Percentiles rank a stretch among this genome's conserved stretches.
phyloP scores from a whole-genome alignment of 495 filamentous ascomycete species.

The Penicillium antarcticum region DNA sequence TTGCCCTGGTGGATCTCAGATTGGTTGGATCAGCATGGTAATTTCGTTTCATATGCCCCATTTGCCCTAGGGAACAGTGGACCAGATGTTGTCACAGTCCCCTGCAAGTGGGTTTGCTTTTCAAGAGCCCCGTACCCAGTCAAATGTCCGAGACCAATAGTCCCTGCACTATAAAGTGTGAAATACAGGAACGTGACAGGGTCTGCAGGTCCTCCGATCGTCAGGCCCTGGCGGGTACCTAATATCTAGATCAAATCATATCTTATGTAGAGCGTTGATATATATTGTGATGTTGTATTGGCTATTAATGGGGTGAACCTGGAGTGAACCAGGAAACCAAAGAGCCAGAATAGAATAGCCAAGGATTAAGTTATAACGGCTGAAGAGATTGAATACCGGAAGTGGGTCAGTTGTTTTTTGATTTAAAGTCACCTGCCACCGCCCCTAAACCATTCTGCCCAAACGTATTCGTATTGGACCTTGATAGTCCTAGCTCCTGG shows the following conservation, averaged over 20 bases:
- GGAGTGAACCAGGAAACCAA: no score
- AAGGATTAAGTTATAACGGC: background rate
- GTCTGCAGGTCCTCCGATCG: slow-evolving; percentile 7
- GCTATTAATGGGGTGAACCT: no score
- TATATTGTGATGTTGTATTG: background rate
- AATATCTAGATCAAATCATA: no score
- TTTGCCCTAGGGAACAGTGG: no score
- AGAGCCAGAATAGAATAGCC: background rate
- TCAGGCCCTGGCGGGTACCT: background rate
- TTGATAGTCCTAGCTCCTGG: background rate
- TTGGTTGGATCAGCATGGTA: background rate
- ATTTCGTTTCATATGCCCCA: background rate
- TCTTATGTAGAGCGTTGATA: background rate
- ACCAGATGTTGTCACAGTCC: no score
- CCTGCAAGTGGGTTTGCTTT: no score
- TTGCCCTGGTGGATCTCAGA: no score
- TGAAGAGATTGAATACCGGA: background rate
- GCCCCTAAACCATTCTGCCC: slow-evolving; percentile 7
- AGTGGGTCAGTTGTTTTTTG: slow-evolving; percentile 1
- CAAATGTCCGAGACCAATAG: no score
- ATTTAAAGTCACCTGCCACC: slow-evolving; percentile 8
- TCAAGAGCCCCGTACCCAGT: no score
- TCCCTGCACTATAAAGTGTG: no score
- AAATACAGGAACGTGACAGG: background rate
- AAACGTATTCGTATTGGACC: background rate